phyloP scores from a whole-genome alignment of 352 stramenopile species.

The Phytophthora meadii region DNA sequence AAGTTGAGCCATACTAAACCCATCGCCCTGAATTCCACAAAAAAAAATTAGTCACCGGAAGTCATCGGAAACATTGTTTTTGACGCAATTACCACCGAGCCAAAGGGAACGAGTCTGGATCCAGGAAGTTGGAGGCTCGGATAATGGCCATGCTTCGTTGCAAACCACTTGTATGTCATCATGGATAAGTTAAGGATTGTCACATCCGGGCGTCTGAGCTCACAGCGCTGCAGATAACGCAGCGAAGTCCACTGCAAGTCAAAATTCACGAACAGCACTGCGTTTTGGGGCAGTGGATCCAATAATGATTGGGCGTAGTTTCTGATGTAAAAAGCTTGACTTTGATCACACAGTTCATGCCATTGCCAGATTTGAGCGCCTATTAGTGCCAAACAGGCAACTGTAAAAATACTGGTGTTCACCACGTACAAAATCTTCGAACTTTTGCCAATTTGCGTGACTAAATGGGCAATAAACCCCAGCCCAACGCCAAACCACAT shows the following conservation, averaged over 20 bases:
- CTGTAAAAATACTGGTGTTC: neutral
- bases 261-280: slow-evolving; percentile 93
- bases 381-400: slow-evolving; percentile 32
- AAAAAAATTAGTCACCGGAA: neutral
- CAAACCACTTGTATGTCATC: slow-evolving; percentile 90
- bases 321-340: slow-evolving; percentile 71
- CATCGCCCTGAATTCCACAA: slow-evolving; percentile 38
- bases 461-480: slow-evolving; percentile 31
- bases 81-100: slow-evolving; percentile 32
- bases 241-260: slow-evolving; percentile 93
- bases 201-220: slow-evolving; percentile 74
- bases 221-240: slow-evolving; percentile 92
- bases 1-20: slow-evolving; percentile 55
- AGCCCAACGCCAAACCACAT: slow-evolving; percentile 81
- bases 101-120: slow-evolving; percentile 48
- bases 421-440: neutral
- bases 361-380: slow-evolving; percentile 45
- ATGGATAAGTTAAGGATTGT: slow-evolving; percentile 91
- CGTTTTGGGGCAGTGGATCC: slow-evolving; percentile 77
- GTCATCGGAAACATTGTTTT: too few relatives aligned
- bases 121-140: slow-evolving; percentile 70
- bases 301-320: slow-evolving; percentile 90
- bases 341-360: slow-evolving; percentile 60
- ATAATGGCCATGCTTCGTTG: slow-evolving; percentile 77
- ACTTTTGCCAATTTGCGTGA: neutral